Base-by-base conservation (phyloP, 495 filamentous ascomycete species). In the Margaritispora aquatica region DNA sequence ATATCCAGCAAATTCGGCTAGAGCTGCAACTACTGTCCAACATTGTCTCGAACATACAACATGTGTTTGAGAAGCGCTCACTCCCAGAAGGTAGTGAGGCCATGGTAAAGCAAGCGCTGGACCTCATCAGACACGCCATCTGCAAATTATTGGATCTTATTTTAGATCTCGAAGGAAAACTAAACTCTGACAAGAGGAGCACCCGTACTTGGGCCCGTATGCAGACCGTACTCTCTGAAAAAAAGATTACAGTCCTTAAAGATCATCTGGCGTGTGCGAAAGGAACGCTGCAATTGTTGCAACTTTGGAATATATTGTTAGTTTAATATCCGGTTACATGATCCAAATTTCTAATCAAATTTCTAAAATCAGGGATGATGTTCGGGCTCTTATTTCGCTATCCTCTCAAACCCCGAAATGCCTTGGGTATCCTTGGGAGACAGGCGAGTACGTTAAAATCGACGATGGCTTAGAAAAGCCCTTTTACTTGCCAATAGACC, bases 131-230 rank as follows among this genome's bases (percentile, higher is more conserved):
- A 54, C 27, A 38, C 17, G 52, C 34, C 27, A 54, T 54, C 29
- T 8, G 52, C n/a, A 54, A 54, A 54, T 38, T 54, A 54, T 36
- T 22, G 38, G 23, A 26, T 19, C n/a, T 54, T 19, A 54, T 26
- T 54, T 36, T 22, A 38, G 52, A 54, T n/a, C 52, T 54, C 13
- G 52, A 54, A 54, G 13, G 52, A 41, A 54, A 54, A 24, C 1
- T 54, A 26, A 38, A 36, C 29, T 54, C 52, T 20, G 52, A 41
- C 2, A 54, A 54, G n/a, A 54, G 27, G 17, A 1, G 22, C 11
- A 36, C 52, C 27, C 52, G 52, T n/a, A 54, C 52, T 19, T 54
- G 24, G 52, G 52, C 52, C 23, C 52, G 52, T 54, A 29, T 54
- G 27, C 52, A 54, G 21, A 54, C 52, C 31, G 52, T 54, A 8